A percentile compares a stretch with the other conserved stretches of the same genome.
Conservation (phyloP, 306 rosid species). For the Quercus berberidifolia region DNA sequence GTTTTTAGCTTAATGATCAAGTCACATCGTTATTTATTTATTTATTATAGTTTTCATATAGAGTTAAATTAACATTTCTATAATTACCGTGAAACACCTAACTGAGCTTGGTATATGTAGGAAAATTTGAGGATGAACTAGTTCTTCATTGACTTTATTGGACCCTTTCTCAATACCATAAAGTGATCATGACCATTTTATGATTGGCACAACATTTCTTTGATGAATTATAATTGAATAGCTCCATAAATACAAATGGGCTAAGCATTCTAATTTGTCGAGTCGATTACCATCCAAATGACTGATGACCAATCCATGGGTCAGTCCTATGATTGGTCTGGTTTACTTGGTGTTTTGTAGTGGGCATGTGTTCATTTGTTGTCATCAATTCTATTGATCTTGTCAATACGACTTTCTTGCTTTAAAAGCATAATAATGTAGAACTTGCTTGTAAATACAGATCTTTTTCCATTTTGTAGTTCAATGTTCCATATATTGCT, state of each 20-base stretch:
- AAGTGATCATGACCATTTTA: background rate
- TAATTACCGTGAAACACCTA: too few species aligned
- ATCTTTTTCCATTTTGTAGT: conserved; percentile 26
- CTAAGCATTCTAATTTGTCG: background rate
- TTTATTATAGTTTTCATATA: background rate
- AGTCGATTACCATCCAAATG: background rate
- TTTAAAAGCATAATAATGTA: background rate
- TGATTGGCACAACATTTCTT: background rate
- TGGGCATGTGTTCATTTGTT: background rate
- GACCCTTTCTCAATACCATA: background rate
- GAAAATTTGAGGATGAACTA: too few species aligned
- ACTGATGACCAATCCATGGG: background rate
- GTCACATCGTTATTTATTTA: background rate
- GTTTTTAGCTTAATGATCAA: background rate
- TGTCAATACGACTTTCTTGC: background rate
- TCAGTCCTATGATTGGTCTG: background rate
- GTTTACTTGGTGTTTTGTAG: background rate
- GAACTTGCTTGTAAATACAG: background rate
- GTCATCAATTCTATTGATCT: background rate
- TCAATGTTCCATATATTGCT: conserved; percentile 12
- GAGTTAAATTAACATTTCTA: too few species aligned
- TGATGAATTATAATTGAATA: background rate
- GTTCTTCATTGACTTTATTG: background rate
- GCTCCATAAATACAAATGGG: background rate
- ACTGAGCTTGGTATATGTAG: too few species aligned